These are phyloP conservation scores for Stereocaulon alpinum DNA, from an alignment of 495 filamentous ascomycete genomes.

Conservation along the genomic window DNA sequence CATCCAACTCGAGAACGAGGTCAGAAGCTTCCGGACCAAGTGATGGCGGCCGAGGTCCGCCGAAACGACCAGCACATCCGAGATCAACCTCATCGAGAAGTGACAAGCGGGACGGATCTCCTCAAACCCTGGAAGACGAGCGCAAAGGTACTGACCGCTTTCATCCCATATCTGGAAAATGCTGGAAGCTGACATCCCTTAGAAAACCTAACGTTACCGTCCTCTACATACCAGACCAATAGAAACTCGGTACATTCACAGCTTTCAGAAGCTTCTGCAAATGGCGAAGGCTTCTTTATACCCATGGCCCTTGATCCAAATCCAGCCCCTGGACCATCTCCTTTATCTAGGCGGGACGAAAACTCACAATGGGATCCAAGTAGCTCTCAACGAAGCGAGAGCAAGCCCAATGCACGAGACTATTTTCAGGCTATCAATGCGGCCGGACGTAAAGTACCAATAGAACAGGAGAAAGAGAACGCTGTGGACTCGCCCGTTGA, in stretches of 20 bases:
- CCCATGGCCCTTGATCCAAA: slow-evolving; percentile 84
- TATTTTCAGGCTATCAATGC: slow-evolving; percentile 36
- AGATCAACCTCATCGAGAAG: slow-evolving; percentile 20
- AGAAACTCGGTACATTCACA: slow-evolving; percentile 59
- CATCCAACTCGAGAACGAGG: slow-evolving; percentile 23
- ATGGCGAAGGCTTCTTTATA: slow-evolving; percentile 75
- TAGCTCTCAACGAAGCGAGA: slow-evolving; percentile 12
- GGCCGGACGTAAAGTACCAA: slow-evolving; percentile 23
- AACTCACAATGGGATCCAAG: slow-evolving; percentile 9
- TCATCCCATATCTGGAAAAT: neutral
- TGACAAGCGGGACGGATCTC: slow-evolving; percentile 17
- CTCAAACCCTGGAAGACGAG: slow-evolving; percentile 18
- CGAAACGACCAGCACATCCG: slow-evolving; percentile 21
- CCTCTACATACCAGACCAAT: slow-evolving; percentile 67
- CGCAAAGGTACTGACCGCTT: slow-evolving; percentile 14
- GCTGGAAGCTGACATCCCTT: slow-evolving; percentile 11
- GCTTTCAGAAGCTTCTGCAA: slow-evolving; percentile 47
- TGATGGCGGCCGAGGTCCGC: slow-evolving; percentile 15
- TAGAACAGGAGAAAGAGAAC: slow-evolving; percentile 25
- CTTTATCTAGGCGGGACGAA: slow-evolving; percentile 21
- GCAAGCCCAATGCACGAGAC: slow-evolving; percentile 29
- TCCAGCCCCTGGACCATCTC: slow-evolving; percentile 49
- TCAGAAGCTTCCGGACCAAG: slow-evolving; percentile 18
- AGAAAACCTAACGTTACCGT: slow-evolving; percentile 58
- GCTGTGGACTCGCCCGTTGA: slow-evolving; percentile 22